phyloP scores from a whole-genome alignment of 1,284 basidiomycete genomes.

The Ustilago sp. region DNA sequence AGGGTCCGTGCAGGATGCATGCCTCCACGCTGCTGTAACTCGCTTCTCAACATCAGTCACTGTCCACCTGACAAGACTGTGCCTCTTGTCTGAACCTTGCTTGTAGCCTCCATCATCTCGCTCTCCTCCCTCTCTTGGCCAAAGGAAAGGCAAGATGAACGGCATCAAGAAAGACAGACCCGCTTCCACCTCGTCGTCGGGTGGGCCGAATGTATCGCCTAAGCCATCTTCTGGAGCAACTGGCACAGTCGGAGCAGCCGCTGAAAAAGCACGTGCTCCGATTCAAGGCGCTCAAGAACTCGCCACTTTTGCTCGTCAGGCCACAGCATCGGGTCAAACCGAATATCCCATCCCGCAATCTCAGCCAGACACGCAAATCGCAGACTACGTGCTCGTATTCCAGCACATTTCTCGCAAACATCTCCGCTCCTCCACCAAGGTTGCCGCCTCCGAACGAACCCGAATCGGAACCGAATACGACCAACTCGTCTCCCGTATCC shows the following conservation, averaged over 20 bases:
- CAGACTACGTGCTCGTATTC: conserved; percentile 63
- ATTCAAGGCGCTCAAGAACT: conserved; percentile 27
- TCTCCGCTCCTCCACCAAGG: conserved; percentile 41
- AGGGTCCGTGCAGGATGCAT: conserved; percentile 20
- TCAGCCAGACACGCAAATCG: conserved; percentile 40
- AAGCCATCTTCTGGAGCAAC: conserved; percentile 10
- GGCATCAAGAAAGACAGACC: conserved; percentile 30
- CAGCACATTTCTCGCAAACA: conserved; percentile 51
- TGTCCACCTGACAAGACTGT: neutral
- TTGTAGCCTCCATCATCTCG: neutral
- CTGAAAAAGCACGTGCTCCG: conserved; percentile 39
- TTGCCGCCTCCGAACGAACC: conserved; percentile 32
- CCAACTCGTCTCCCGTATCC: conserved; percentile 41
- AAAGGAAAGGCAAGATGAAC: conserved; percentile 25
- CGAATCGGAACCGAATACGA: conserved; percentile 52
- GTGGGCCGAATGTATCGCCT: conserved; percentile 16
- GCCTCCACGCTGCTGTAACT: neutral
- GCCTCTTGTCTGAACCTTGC: neutral
- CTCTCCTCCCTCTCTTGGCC: neutral
- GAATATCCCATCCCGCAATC: conserved; percentile 40
- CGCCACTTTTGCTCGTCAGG: conserved; percentile 2
- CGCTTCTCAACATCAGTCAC: conserved; percentile 3
- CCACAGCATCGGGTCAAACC: neutral
- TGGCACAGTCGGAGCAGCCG: conserved; percentile 8
- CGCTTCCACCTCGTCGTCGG: conserved; percentile 3